Base-by-base conservation (phyloP, 2,329 filamentous ascomycete species). In the Celoporthe dispersa region DNA sequence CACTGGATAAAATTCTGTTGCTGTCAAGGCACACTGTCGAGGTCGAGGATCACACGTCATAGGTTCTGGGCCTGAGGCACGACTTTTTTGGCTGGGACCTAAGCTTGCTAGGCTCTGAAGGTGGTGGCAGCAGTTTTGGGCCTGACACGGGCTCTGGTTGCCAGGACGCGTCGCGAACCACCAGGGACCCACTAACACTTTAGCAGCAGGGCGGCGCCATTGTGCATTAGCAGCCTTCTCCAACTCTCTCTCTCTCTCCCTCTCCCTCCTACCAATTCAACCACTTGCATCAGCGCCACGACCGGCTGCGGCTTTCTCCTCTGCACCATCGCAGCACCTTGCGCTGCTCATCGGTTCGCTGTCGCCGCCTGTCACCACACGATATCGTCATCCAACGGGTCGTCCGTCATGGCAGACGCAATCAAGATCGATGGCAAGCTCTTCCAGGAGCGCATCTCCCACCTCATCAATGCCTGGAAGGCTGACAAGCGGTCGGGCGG, bases 401-500 rank as follows among this genome's bases (percentile, higher is more conserved):
- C 74, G 78, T 79, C 79, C 81, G 84, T 79, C 81, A 90, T 90
- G 89, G 87, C 86, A 79, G 93, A 97, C 83, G 70, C 70, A 62
- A 97, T 99, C 84, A 93, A 93, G 84, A 98, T 99, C 85, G 94
- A 98, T 85, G 93, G 91, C 84, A 91, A 92, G 81, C 86, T 90
- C 80, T 99, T 99, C 85, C 94, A 97, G 82, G 94, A 96, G 84
- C 94, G 96, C 79, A 88, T 98, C 75, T 91, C 91, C 75, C 91
- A 92, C 79, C 92, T 99, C 77, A 88, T 94, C 79, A 90, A 92
- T 76, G 90, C 94, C 83, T 99, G 97, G 96, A 98, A 97, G 86
- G 90, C 92, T 77, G 95, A 98, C 86, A 95, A 97, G 85, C 92
- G 94, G 78, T 88, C 91, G 73, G 92, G 92, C 79, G 92, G 92